Evolutionary conservation across 148 eudicot genomes (phyloP).

Genomic region (Simmondsia chinensis): DNA sequence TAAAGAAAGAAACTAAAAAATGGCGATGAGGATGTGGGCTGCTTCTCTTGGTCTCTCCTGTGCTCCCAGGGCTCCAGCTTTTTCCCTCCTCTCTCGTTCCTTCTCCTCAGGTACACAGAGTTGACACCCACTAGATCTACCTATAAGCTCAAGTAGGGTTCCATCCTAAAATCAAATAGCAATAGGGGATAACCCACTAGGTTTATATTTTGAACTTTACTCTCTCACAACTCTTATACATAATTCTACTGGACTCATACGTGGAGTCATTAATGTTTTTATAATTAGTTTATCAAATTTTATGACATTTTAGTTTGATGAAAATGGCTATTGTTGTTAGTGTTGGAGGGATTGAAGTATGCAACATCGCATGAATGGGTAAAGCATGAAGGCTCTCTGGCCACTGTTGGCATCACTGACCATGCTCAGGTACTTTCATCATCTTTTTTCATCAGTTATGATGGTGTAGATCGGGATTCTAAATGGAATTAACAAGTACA

Average conservation of each 20-base stretch:
- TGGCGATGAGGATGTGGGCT: conserved; percentile 97
- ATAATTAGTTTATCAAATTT: background rate
- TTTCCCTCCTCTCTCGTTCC: conserved; percentile 62
- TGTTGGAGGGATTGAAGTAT: conserved; percentile 77
- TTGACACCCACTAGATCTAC: too few species aligned
- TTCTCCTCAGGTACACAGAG: conserved; percentile 92
- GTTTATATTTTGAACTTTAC: background rate
- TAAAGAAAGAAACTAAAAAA: conserved; percentile 2
- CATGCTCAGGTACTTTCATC: conserved; percentile 77
- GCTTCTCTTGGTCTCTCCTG: conserved; percentile 71
- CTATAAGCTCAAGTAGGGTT: too few species aligned
- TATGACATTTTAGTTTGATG: background rate
- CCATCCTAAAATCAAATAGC: too few species aligned
- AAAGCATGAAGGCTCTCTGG: conserved; percentile 86
- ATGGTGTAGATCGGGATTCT: background rate
- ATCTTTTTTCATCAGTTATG: background rate
- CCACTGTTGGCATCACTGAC: conserved; percentile 90
- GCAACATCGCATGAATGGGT: conserved; percentile 90
- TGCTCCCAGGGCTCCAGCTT: conserved; percentile 31
- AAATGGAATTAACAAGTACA: background rate
- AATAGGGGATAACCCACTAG: too few species aligned
- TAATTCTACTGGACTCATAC: background rate
- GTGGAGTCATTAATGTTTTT: too few species aligned
- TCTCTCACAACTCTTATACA: background rate
- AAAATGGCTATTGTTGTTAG: conserved; percentile 13